Percentiles rank a stretch among this genome's conserved stretches.
Conservation (phyloP, 2,329 filamentous ascomycete genomes). For the Cercospora canescens region DNA sequence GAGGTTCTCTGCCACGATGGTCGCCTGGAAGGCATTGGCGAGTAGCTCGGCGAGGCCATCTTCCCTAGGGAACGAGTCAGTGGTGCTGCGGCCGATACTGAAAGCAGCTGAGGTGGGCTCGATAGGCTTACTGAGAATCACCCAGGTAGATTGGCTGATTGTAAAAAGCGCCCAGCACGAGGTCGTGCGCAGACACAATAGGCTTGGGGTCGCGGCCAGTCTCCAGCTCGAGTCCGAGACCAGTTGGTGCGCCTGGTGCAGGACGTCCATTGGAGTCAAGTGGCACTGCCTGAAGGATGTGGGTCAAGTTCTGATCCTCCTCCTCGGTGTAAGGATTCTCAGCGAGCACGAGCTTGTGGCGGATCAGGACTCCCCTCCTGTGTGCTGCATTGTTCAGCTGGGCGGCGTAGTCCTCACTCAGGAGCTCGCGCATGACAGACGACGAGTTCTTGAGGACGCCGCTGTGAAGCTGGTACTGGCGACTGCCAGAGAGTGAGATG, state of each 20-base stretch:
- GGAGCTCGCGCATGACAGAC: constrained; percentile 24
- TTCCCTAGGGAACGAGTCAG: constrained; percentile 18
- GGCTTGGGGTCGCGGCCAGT: constrained; percentile 21
- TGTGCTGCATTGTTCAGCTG: constrained; percentile 33
- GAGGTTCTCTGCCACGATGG: constrained; percentile 50
- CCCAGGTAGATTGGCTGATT: constrained; percentile 43
- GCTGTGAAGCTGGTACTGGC: constrained; percentile 43
- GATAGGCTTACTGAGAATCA: constrained; percentile 31
- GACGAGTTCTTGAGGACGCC: constrained; percentile 33
- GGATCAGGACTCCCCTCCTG: constrained; percentile 25
- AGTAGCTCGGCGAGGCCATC: constrained; percentile 41
- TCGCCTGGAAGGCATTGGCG: constrained; percentile 42
- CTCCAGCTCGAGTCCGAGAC: constrained; percentile 25
- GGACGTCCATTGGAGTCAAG: constrained; percentile 26
- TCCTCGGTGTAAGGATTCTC: constrained; percentile 19
- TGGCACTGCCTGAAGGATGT: constrained; percentile 14
- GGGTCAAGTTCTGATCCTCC: constrained; percentile 10
- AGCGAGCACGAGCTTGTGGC: constrained; percentile 28
- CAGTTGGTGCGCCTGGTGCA: neutral
- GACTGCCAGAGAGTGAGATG: constrained; percentile 38
- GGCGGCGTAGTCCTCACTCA: constrained; percentile 28
- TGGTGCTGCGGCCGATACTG: neutral
- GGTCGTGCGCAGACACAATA: constrained; percentile 40
- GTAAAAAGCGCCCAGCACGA: constrained; percentile 51
- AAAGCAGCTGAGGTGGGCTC: neutral